phyloP scores from a whole-genome alignment of 1,284 basidiomycete species.

The Sphaerobolus stellatus region DNA sequence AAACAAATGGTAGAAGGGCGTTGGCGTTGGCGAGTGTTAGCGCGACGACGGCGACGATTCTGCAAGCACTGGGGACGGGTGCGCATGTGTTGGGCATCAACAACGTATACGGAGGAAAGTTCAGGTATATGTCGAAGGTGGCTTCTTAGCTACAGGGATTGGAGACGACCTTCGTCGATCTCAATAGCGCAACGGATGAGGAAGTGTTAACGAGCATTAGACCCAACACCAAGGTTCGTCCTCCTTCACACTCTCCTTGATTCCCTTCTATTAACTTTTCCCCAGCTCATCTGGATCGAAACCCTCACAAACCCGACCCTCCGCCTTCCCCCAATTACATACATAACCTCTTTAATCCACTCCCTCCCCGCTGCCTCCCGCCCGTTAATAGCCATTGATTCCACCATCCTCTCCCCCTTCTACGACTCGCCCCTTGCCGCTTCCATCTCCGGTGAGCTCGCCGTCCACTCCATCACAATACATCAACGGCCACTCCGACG shows the following conservation, averaged over 20 bases:
- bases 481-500: slow-evolving; percentile 91
- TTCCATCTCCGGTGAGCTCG: slow-evolving; percentile 78
- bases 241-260: background rate
- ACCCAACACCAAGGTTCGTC: slow-evolving; percentile 77
- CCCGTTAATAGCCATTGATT: slow-evolving; percentile 82
- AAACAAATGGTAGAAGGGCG: too few relatives aligned
- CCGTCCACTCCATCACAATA: slow-evolving; percentile 86
- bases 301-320: slow-evolving; percentile 95
- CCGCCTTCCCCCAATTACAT: slow-evolving; percentile 76
- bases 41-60: slow-evolving; percentile 77
- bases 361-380: slow-evolving; percentile 47
- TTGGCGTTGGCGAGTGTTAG: slow-evolving; percentile 87
- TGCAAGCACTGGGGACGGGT: slow-evolving; percentile 71
- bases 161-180: slow-evolving; percentile 82
- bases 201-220: slow-evolving; percentile 64
- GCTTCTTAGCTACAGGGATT: slow-evolving; percentile 72
- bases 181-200: slow-evolving; percentile 69
- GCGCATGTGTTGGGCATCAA: slow-evolving; percentile 87
- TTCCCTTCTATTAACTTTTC: slow-evolving; percentile 3
- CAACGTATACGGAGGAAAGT: slow-evolving; percentile 93
- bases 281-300: slow-evolving; percentile 92
- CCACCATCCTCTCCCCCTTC: slow-evolving; percentile 91
- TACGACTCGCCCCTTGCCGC: slow-evolving; percentile 81
- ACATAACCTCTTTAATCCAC: slow-evolving; percentile 46
- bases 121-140: slow-evolving; percentile 80